Evolutionary conservation across 1,284 basidiomycete genomes (phyloP).

Genomic region (Naganishia liquefaciens): DNA sequence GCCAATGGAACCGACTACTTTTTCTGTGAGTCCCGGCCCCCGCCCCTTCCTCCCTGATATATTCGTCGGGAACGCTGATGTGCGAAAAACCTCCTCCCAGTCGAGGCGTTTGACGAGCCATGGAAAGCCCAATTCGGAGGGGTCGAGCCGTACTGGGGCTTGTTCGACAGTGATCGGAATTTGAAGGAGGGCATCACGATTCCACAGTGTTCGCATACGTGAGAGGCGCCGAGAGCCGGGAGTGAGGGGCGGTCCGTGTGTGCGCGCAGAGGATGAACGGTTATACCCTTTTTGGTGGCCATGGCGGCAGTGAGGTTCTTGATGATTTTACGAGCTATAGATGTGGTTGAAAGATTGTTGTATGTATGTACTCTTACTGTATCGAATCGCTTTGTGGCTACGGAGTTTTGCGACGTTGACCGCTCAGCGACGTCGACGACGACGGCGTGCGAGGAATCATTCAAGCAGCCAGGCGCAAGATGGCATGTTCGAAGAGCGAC

Average conservation of each 20-base stretch:
- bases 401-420: no score
- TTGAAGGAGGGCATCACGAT: constrained; percentile 55
- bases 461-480: no score
- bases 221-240: background rate
- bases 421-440: no score
- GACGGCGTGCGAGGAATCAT: no score
- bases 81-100: constrained; percentile 37
- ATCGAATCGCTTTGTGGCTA: background rate
- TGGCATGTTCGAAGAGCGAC: no score
- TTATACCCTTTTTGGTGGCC: no score
- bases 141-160: constrained; percentile 74
- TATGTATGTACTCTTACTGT: background rate
- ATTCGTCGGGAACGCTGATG: background rate
- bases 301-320: no score
- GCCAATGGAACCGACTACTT: constrained; percentile 77
- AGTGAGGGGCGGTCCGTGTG: no score
- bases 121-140: constrained; percentile 66
- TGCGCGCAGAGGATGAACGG: no score
- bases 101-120: constrained; percentile 74
- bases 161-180: constrained; percentile 62
- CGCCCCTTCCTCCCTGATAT: constrained; percentile 36
- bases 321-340: no score
- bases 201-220: constrained; percentile 52
- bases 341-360: background rate
- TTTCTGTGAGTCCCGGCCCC: constrained; percentile 81